A percentile compares a stretch with the other conserved stretches of the same genome.
phyloP scores from a whole-genome alignment of 768 basidiomycete genomes.

The Amanita rubescens region DNA sequence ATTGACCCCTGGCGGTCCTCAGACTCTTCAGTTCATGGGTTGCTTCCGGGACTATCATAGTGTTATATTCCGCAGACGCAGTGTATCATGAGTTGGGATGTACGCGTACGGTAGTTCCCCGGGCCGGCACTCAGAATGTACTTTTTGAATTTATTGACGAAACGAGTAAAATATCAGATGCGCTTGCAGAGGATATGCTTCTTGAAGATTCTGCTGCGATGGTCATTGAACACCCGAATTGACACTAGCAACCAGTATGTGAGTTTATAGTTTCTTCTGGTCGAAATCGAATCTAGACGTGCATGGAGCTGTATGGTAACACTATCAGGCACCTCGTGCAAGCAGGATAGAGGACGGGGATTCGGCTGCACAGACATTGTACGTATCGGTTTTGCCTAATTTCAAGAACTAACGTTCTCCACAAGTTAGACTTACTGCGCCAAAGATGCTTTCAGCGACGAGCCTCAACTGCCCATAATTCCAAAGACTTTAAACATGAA shows the following conservation, averaged over 20 bases:
- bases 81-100: too few relatives aligned
- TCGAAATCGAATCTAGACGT: background rate
- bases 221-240: conserved; percentile 83
- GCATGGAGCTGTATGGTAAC: background rate
- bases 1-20: too few relatives aligned
- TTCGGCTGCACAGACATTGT: conserved; percentile 69
- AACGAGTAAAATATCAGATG: too few relatives aligned
- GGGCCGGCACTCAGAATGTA: too few relatives aligned
- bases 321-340: conserved; percentile 75
- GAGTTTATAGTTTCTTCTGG: conserved; percentile 14
- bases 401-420: conserved; percentile 5
- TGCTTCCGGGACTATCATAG: too few relatives aligned
- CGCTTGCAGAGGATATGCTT: conserved; percentile 42
- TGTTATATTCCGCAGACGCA: too few relatives aligned
- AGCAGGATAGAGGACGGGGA: conserved; percentile 40
- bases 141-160: too few relatives aligned
- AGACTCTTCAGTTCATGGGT: too few relatives aligned
- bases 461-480: conserved; percentile 68
- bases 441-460: conserved; percentile 67
- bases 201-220: conserved; percentile 52
- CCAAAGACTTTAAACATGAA: conserved; percentile 72
- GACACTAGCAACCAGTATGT: conserved; percentile 75
- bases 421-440: conserved; percentile 89
- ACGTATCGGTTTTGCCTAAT: conserved; percentile 15
- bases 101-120: too few relatives aligned